Base-by-base conservation (phyloP, 1,284 basidiomycete species). In the Erythrobasidium hasegawianum region DNA sequence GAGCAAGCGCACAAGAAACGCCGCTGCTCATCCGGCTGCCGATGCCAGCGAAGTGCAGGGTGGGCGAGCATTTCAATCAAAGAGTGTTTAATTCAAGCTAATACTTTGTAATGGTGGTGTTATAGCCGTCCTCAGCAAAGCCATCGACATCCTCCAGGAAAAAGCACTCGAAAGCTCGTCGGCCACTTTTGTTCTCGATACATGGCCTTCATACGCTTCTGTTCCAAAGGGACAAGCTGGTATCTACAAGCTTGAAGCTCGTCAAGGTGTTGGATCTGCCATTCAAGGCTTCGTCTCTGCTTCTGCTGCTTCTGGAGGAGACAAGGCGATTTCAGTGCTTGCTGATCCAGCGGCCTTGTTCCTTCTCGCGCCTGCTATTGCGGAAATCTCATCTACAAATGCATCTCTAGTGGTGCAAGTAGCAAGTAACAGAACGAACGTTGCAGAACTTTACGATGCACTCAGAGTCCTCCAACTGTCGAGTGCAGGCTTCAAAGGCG, bases 361-460 rank as follows among this genome's bases (percentile, higher is more conserved):
- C 22, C 54, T 64, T 18, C 18, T 64, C 38, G 61, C 67, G 18
- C 27, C 67, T 1, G 57, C 61, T 39, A 29, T 68, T 8, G 40
- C 59, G n/a, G 41, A 40, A 18, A 24, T 62, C 43, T 55, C 57
- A 5, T 20, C 38, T 16, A 14, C 49, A 24, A 29, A 7, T 3
- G 60, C 67, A n/a, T 50, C 67, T 39, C 20, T 68, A 5, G 60
- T 64, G n/a, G 57, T 64, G 52, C 47, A 57, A 33, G 61, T 68
- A 11, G 67, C 67, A 38, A 43, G 41, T 24, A 55, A 55, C 56
- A 38, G 50, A 18, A 57, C 22, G 49, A 59, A 58, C 40, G 45
- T 49, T 39, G 50, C 55, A 18, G 24, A 52, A 39, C 41, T 58
- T 22, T 55, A 52, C 56, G 20, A 62, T 45, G 67, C 61, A 13